These are phyloP conservation scores for Jasminum sambac DNA, from an alignment of 257 asterid genomes.

Conservation along the genomic window DNA sequence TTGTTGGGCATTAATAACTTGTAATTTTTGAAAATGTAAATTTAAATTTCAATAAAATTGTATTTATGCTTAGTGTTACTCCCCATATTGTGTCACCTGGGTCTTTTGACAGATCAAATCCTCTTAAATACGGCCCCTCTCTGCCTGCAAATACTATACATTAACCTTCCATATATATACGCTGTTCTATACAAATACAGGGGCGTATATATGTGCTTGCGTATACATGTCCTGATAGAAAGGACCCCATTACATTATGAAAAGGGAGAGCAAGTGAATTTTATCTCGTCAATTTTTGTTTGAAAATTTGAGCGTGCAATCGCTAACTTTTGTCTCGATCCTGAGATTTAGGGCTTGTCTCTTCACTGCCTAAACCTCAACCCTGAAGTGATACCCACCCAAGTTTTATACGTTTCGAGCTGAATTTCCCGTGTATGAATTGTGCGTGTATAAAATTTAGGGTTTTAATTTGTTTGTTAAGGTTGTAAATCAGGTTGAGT, in stretches of 20 bases:
- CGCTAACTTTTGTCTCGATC: constrained; percentile 42
- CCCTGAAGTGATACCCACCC: constrained; percentile 1
- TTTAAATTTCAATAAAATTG: too few species aligned
- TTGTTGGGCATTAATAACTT: too few species aligned
- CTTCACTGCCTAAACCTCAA: not conserved
- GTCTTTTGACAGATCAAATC: too few species aligned
- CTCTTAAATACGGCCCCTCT: too few species aligned
- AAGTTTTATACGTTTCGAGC: constrained; percentile 20
- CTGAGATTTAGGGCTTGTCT: constrained; percentile 49
- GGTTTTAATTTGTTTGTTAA: constrained; percentile 14
- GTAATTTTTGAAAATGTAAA: too few species aligned
- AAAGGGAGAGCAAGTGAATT: constrained; percentile 6
- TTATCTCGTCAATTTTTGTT: constrained; percentile 21
- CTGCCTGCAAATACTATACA: not conserved
- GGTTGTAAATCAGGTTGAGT: constrained; percentile 31
- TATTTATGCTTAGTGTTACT: too few species aligned
- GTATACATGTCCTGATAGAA: not conserved
- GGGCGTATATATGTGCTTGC: not conserved
- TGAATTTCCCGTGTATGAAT: constrained; percentile 21
- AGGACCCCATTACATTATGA: constrained; percentile 8
- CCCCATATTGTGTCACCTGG: too few species aligned
- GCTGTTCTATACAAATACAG: not conserved
- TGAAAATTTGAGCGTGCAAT: constrained; percentile 25
- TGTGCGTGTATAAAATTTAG: constrained; percentile 28
- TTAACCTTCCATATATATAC: constrained; percentile 4